Conservation (phyloP, 371 early-diverging fungal genomes). For the Umbelopsis sp. region DNA sequence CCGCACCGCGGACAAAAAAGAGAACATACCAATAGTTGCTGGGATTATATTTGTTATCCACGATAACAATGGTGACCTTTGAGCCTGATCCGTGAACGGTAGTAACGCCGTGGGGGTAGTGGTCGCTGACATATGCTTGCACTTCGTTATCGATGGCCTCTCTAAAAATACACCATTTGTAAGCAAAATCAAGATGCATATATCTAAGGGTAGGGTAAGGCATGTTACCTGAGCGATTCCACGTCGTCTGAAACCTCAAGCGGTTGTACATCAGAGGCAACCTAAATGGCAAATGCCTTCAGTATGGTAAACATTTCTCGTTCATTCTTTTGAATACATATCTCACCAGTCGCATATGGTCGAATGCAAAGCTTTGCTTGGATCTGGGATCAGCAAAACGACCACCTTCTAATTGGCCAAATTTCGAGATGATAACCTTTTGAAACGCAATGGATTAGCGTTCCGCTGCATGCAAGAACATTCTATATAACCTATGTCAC, state of each 20-base stretch:
- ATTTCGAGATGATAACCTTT: constrained; percentile 78
- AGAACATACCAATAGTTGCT: constrained; percentile 83
- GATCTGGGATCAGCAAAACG: constrained; percentile 79
- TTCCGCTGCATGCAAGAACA: background rate
- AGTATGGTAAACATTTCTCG: background rate
- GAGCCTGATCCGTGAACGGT: constrained; percentile 66
- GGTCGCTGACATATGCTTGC: constrained; percentile 67
- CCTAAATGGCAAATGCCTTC: constrained; percentile 31
- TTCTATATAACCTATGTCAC: background rate
- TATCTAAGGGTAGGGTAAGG: background rate
- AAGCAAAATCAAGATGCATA: background rate
- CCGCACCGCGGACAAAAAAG: background rate
- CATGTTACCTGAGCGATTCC: constrained; percentile 54
- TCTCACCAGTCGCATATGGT: constrained; percentile 72
- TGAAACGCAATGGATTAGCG: background rate
- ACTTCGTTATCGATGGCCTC: constrained; percentile 67
- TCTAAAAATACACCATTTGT: constrained; percentile 28
- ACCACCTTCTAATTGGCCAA: constrained; percentile 64
- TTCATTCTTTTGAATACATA: background rate
- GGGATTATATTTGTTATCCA: constrained; percentile 90
- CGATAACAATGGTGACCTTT: constrained; percentile 70
- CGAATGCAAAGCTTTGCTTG: constrained; percentile 68
- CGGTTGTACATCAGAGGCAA: constrained; percentile 62
- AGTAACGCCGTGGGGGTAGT: constrained; percentile 77
- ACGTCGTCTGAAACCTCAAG: constrained; percentile 49